Percentiles rank a stretch among this genome's conserved stretches.
Evolutionary conservation across 768 basidiomycete species (phyloP).

Genomic region (Serendipita sp.): DNA sequence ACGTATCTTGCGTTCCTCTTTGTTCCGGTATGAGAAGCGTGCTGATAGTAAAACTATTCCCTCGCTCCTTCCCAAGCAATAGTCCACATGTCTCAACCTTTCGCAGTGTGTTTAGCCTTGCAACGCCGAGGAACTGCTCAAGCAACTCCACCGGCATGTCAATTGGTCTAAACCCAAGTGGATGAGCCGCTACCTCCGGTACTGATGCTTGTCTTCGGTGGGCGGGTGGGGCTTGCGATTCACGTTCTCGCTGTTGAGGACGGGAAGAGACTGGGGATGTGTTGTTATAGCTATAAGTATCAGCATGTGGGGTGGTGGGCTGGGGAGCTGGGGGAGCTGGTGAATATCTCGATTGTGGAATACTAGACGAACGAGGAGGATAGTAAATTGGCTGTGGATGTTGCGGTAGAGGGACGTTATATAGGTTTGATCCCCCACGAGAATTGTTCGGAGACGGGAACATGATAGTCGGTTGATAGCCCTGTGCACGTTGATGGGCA

Average conservation of each 20-base stretch:
- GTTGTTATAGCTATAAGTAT: constrained; percentile 5
- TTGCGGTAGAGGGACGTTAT: constrained; percentile 4
- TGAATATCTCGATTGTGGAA: constrained; percentile 12
- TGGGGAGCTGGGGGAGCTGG: constrained; percentile 20
- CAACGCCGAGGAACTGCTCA: constrained; percentile 60
- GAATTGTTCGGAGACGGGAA: constrained; percentile 24
- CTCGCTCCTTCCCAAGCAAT: constrained; percentile 46
- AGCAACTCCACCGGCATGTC: constrained; percentile 57
- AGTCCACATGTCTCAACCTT: constrained; percentile 82
- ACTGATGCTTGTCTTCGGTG: constrained; percentile 9
- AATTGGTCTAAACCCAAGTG: constrained; percentile 41
- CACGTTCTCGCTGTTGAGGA: background rate
- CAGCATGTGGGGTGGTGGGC: constrained; percentile 16
- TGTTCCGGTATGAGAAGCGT: constrained; percentile 80
- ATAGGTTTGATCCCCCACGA: background rate
- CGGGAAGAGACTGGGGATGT: background rate
- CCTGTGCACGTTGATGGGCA: constrained; percentile 59
- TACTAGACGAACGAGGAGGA: constrained; percentile 13
- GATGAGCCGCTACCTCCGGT: background rate
- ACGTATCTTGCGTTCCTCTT: constrained; percentile 78
- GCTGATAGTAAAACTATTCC: constrained; percentile 53
- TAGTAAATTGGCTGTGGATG: constrained; percentile 12
- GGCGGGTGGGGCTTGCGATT: background rate
- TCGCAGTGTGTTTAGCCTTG: constrained; percentile 56
- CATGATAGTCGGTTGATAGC: constrained; percentile 65